Base-by-base conservation (phyloP, 495 filamentous ascomycete genomes). In the Hypoxylon perforatum region DNA sequence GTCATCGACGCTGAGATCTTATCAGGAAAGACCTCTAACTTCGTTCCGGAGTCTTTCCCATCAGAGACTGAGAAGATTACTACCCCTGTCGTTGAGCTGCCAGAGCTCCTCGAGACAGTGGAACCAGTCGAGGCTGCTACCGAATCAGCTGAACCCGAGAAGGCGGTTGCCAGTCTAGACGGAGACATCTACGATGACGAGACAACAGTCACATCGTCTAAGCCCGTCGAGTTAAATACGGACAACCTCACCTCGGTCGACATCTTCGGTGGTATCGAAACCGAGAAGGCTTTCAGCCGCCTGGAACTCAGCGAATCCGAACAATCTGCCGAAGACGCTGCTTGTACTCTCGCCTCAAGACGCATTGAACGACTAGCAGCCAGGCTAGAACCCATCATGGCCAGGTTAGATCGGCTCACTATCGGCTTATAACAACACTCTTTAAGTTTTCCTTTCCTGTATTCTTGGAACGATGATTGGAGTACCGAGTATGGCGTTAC, bases 21-120 rank as follows among this genome's bases (percentile, higher is more conserved):
- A 7, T 88, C 87, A 33, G 90, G 91, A 65, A 94, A 95, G 79
- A 75, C 82, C 1, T 81, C 83, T 8, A 78, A 76, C 60, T 79
- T 82, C 9, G 63, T 85, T n/a, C 69, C 76, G 22, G 73, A 76
- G 25, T 57, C 67, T 18, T 76, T 81, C 64, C 69, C 75, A 17
- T 62, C 75, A 14, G 88, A 88, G 61, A 80, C 84, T 6, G 85
- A 88, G 55, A 80, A 80, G 75, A 65, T 70, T 14, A 74, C 75
- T n/a, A 65, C 71, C 28, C 76, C 78, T 7, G 58, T 78, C 45
- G 75, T 90, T 22, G 80, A 88, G 53, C 70, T 61, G 0, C 77
- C 81, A 4, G 53, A 75, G 19, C 35, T 73, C 4, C 39, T 52
- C 12, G 63, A 78, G 21, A 65, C 74, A 33, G 28, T 75, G 22